These are phyloP conservation scores for Dryadomyces quercus-mongolicae DNA, from an alignment of 2,329 filamentous ascomycete genomes.

Conservation along the genomic window DNA sequence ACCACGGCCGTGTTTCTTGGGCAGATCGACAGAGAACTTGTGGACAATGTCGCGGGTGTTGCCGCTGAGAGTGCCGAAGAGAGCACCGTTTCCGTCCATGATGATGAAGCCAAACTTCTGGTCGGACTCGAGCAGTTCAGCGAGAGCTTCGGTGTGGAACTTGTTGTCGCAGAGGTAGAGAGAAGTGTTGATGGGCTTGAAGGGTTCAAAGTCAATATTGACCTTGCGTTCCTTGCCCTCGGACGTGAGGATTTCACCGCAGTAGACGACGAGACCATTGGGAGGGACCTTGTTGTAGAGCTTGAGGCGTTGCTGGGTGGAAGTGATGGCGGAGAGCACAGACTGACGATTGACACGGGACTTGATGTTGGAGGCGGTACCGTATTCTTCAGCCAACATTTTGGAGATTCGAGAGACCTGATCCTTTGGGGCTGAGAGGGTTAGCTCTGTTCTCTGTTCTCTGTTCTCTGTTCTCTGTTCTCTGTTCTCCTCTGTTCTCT, in stretches of 20 bases:
- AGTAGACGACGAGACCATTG: constrained; percentile 96
- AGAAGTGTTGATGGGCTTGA: constrained; percentile 99
- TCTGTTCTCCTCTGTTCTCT: too few species aligned
- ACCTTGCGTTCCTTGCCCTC: constrained; percentile 99
- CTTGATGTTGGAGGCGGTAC: constrained; percentile 98
- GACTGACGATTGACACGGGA: constrained; percentile 98
- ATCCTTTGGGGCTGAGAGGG: constrained; percentile 74
- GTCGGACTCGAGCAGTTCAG: constrained; percentile 94
- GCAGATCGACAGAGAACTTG: constrained; percentile 96
- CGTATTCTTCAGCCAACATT: constrained; percentile 99
- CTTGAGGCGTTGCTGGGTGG: constrained; percentile 97
- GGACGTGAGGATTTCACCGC: constrained; percentile 97
- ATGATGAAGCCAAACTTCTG: constrained; percentile 99
- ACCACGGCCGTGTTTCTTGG: constrained; percentile 99
- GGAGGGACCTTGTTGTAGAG: constrained; percentile 98
- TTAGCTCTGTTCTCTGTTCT: neutral
- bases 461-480: too few species aligned
- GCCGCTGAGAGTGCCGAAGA: constrained; percentile 92
- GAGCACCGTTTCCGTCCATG: constrained; percentile 97
- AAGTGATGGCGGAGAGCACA: constrained; percentile 94
- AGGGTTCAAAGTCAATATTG: constrained; percentile 99
- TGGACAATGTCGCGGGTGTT: constrained; percentile 95
- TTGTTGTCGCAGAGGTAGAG: constrained; percentile 99
- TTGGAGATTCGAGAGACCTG: constrained; percentile 92
- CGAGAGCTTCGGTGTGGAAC: constrained; percentile 95